Base-by-base conservation (phyloP, 768 basidiomycete genomes). In the Trametes meyenii region DNA sequence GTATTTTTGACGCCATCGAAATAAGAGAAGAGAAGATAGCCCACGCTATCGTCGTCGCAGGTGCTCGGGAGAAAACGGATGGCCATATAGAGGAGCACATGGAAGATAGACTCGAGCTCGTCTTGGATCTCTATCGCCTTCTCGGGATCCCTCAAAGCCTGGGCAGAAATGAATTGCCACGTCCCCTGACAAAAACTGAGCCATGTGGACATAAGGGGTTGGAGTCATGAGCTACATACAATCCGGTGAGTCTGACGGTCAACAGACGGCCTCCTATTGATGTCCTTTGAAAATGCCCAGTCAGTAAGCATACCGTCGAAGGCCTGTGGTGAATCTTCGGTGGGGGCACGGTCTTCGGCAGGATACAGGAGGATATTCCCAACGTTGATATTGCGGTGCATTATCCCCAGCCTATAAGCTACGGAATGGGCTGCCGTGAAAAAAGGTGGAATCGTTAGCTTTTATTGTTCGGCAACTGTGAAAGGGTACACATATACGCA, bases 371-470 rank as follows among this genome's bases (percentile, higher is more conserved):
- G 52, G 29, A 61, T 55, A n/a, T 61, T 61, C 3, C 45, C 52
- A 0, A 38, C 42, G 26, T 52, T 61, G 43, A 63, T 63, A n/a
- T 56, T 56, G 16, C 62, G 42, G 19, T 56, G 55, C 24, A 63
- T 48, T 5, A 50, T 39, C 2, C 50, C 43, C 0, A 43, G 42
- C 19, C 38, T 39, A 21, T 63, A 57, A 14, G 56, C 56, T 2
- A 8, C 29, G 14, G 16, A 13, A 14, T 57, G 56, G 2, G 56
- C 56, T 57, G 23, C n/a, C n/a, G 14, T 52, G 21, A 51, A 13
- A 24, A n/a, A n/a, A n/a, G n/a, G n/a, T n/a, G n/a, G n/a, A n/a
- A n/a, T n/a, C n/a, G n/a, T n/a, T n/a, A n/a, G n/a, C n/a, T n/a
- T n/a, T n/a, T n/a, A n/a, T n/a, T n/a, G n/a, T n/a, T n/a, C n/a